Conservation (phyloP, 352 stramenopile genomes). For the Albugo candida region DNA sequence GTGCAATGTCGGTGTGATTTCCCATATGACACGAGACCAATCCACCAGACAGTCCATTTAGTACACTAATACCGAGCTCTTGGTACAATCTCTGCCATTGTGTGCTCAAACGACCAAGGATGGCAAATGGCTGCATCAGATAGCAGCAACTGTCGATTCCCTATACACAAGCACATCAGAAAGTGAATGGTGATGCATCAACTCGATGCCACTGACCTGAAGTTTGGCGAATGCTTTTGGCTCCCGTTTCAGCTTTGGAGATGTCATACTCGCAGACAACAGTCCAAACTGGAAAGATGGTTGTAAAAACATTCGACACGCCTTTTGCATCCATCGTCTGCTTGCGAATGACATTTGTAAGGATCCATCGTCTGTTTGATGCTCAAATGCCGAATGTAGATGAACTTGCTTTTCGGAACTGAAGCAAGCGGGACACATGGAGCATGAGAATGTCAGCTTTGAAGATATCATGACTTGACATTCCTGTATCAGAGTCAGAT, state of each 20-base stretch:
- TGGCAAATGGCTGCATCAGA: conserved; percentile 35
- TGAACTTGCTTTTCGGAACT: conserved; percentile 30
- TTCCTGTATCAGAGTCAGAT: conserved; percentile 25
- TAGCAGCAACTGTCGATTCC: conserved; percentile 42
- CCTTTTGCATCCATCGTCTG: conserved; percentile 10
- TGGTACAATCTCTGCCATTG: conserved; percentile 43
- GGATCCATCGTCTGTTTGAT: conserved; percentile 5
- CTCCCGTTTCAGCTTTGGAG: conserved; percentile 6
- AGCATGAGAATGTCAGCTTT: conserved; percentile 29
- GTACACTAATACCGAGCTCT: conserved; percentile 18
- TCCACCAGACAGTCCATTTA: conserved; percentile 27
- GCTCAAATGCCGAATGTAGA: conserved; percentile 25
- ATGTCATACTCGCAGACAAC: conserved; percentile 7
- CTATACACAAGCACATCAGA: conserved; percentile 8
- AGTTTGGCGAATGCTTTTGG: conserved; percentile 57
- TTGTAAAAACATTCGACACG: conserved; percentile 19
- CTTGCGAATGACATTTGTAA: conserved; percentile 6
- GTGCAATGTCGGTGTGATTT: conserved; percentile 32
- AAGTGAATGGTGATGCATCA: neutral
- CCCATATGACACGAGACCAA: conserved; percentile 53
- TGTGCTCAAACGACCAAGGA: conserved; percentile 37
- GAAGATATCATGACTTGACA: conserved; percentile 32
- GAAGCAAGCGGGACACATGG: conserved; percentile 20
- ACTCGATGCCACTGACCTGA: conserved; percentile 19
- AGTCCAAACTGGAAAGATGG: conserved; percentile 24